These are phyloP conservation scores for Artomyces pyxidatus DNA, from an alignment of 768 basidiomycete species.

Conservation along the genomic window DNA sequence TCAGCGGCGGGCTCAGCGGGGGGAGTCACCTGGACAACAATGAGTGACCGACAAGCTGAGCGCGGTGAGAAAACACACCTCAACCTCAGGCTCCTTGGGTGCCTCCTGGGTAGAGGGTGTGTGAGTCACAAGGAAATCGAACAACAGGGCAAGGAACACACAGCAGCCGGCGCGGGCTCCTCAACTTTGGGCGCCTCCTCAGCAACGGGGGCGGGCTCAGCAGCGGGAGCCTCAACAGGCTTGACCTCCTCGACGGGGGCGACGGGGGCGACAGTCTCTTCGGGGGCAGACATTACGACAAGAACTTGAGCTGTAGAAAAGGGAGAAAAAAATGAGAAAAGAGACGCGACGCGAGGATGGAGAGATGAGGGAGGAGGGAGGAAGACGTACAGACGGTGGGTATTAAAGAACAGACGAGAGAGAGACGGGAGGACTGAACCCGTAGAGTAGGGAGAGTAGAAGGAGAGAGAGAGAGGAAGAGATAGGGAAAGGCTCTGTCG, in stretches of 20 bases:
- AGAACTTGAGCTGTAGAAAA: slow-evolving; percentile 24
- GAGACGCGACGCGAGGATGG: not conserved
- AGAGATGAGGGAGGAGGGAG: slow-evolving; percentile 9
- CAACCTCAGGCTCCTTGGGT: slow-evolving; percentile 32
- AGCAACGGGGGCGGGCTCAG: slow-evolving; percentile 25
- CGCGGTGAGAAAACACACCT: slow-evolving; percentile 23
- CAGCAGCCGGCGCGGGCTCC: slow-evolving; percentile 24
- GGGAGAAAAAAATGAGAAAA: slow-evolving; percentile 13
- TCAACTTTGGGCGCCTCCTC: slow-evolving; percentile 38
- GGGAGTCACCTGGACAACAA: slow-evolving; percentile 23
- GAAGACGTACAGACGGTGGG: slow-evolving; percentile 31
- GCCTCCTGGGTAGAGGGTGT: slow-evolving; percentile 26
- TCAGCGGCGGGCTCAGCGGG: slow-evolving; percentile 20
- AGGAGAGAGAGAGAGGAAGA: slow-evolving; percentile 25
- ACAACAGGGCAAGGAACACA: slow-evolving; percentile 23
- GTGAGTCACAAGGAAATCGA: slow-evolving; percentile 6
- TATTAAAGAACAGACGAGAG: slow-evolving; percentile 50
- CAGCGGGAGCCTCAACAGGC: slow-evolving; percentile 33
- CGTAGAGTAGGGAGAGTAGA: slow-evolving; percentile 17
- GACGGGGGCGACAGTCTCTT: slow-evolving; percentile 40
- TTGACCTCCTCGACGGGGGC: slow-evolving; percentile 47
- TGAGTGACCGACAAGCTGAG: slow-evolving; percentile 5
- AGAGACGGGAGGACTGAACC: slow-evolving; percentile 39
- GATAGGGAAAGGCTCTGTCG: slow-evolving; percentile 10
- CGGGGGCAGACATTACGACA: slow-evolving; percentile 74